These are phyloP conservation scores for Suillus americanus DNA, from an alignment of 768 basidiomycete genomes.

Conservation along the genomic window DNA sequence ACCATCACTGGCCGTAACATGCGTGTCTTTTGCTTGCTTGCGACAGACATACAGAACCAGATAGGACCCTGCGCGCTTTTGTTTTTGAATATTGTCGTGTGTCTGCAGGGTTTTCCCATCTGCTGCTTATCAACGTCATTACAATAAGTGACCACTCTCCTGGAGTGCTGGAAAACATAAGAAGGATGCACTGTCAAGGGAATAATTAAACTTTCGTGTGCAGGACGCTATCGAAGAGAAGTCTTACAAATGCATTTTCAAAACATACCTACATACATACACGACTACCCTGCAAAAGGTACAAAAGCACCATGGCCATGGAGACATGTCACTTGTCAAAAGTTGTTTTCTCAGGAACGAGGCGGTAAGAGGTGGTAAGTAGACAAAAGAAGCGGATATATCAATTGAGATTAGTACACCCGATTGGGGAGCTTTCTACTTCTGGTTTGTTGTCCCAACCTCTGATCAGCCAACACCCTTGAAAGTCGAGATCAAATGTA, in stretches of 20 bases:
- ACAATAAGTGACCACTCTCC: neutral
- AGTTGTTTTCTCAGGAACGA: neutral
- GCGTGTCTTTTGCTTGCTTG: neutral
- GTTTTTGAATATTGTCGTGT: neutral
- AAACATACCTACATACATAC: neutral
- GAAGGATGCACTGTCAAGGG: neutral
- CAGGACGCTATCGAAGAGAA: neutral
- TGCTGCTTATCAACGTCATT: neutral
- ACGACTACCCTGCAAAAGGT: neutral
- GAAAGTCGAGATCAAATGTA: neutral
- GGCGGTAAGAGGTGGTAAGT: neutral
- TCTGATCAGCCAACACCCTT: neutral
- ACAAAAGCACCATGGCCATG: neutral
- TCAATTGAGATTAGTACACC: neutral
- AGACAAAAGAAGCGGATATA: neutral
- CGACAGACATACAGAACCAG: neutral
- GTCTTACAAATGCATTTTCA: neutral
- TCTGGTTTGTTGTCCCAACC: neutral
- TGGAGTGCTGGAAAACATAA: neutral
- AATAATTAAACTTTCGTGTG: neutral
- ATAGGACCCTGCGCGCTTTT: neutral
- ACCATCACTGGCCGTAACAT: neutral
- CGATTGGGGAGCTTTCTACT: neutral
- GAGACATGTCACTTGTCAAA: constrained; percentile 1
- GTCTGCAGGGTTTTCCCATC: neutral